Percentiles rank a stretch among this genome's conserved stretches.
These are phyloP conservation scores for Annona cherimola DNA, from an alignment of 164 flowering plant species.

Conservation along the genomic window DNA sequence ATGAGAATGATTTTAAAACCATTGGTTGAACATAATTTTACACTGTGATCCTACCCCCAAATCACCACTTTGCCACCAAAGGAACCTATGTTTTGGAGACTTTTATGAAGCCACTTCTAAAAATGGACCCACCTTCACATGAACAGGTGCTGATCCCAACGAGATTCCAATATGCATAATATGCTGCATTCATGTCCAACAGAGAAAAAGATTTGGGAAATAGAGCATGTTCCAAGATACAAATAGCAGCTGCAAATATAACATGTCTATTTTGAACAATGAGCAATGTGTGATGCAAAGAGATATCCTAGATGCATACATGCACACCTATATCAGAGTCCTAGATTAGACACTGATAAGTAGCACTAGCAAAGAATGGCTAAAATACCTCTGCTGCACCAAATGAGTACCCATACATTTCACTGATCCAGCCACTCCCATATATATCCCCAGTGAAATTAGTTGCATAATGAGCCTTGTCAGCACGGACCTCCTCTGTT, in stretches of 20 bases:
- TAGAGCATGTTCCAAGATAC: neutral
- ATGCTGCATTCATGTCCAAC: too few species aligned
- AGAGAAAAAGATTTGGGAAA: too few species aligned
- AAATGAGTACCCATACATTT: conserved; percentile 98
- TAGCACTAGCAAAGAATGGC: neutral
- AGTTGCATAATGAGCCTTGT: conserved; percentile 77
- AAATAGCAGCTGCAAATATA: neutral
- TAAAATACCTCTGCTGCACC: conserved; percentile 92
- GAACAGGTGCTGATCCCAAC: neutral
- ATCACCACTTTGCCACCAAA: too few species aligned
- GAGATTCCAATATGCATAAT: too few species aligned
- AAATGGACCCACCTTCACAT: neutral
- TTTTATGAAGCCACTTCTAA: too few species aligned
- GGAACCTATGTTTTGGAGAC: too few species aligned
- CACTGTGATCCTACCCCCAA: too few species aligned
- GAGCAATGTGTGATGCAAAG: neutral
- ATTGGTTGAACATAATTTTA: too few species aligned
- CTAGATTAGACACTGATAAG: neutral
- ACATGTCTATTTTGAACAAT: neutral
- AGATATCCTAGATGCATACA: neutral
- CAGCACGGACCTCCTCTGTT: conserved; percentile 96
- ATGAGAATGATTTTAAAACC: too few species aligned
- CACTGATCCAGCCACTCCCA: conserved; percentile 95
- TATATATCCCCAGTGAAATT: conserved; percentile 87
- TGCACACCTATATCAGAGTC: neutral